Conservation (phyloP, 1,284 basidiomycete species). For the Puccinia horiana region DNA sequence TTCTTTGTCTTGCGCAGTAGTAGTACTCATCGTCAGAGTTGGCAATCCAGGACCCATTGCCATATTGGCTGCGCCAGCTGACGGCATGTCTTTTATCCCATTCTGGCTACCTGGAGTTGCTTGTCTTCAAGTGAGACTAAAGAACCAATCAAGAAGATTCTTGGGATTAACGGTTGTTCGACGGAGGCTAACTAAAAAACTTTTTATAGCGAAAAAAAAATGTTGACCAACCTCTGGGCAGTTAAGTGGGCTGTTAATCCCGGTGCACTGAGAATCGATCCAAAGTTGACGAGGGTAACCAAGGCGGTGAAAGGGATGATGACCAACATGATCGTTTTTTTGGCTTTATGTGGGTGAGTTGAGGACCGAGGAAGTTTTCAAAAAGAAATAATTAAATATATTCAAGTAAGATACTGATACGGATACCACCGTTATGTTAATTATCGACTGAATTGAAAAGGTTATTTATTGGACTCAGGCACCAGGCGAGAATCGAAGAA, state of each 20-base stretch:
- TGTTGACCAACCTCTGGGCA: neutral
- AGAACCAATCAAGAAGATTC: too few species aligned
- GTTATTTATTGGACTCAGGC: neutral
- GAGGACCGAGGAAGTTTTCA: neutral
- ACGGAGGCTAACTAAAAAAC: neutral
- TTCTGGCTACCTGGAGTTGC: neutral
- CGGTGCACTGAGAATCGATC: neutral
- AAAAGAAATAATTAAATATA: neutral
- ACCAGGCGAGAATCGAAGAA: neutral
- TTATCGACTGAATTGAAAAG: neutral
- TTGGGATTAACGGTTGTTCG: neutral
- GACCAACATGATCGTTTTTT: conserved; percentile 6
- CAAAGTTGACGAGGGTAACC: conserved; percentile 4
- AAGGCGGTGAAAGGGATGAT: conserved; percentile 7
- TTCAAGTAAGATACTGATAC: neutral
- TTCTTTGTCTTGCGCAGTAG: neutral
- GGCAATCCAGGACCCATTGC: neutral
- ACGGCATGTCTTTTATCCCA: neutral
- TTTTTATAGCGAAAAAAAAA: neutral
- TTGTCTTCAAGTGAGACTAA: neutral
- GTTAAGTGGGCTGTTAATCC: neutral
- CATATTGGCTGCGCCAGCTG: neutral
- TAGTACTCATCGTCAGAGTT: neutral
- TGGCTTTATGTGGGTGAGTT: neutral
- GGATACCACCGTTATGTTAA: too few species aligned